Conservation (phyloP, 73 alveolate species). For the Paraurostyla sp. region DNA sequence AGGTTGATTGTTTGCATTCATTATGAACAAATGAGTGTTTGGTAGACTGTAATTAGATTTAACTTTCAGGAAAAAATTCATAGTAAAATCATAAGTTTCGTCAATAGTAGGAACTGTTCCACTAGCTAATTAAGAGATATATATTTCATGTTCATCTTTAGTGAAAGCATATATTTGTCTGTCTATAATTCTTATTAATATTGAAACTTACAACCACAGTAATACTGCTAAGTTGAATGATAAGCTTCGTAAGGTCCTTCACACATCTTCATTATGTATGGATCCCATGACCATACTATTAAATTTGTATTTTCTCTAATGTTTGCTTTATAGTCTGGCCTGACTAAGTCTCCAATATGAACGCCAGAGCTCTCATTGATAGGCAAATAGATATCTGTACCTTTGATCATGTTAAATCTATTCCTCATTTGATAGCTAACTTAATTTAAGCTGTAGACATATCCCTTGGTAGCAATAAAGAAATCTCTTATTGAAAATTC, state of each 20-base stretch:
- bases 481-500: not conserved
- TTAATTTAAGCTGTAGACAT: not conserved
- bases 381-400: not conserved
- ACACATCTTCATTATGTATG: not conserved
- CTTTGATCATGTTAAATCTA: not conserved
- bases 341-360: not conserved
- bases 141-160: not conserved
- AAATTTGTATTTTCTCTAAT: not conserved
- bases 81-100: not conserved
- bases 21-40: not conserved
- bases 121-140: not conserved
- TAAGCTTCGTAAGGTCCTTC: slow-evolving; percentile 1
- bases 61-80: not conserved
- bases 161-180: not conserved
- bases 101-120: not conserved
- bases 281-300: not conserved
- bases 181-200: not conserved
- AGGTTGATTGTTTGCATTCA: not conserved
- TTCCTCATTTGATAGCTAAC: not conserved
- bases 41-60: not conserved
- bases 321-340: not conserved
- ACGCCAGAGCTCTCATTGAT: not conserved
- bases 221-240: not conserved
- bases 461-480: not conserved
- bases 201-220: slow-evolving; percentile 8